These are phyloP conservation scores for Camellia sinensis DNA, from an alignment of 148 eudicot genomes.

Conservation along the genomic window DNA sequence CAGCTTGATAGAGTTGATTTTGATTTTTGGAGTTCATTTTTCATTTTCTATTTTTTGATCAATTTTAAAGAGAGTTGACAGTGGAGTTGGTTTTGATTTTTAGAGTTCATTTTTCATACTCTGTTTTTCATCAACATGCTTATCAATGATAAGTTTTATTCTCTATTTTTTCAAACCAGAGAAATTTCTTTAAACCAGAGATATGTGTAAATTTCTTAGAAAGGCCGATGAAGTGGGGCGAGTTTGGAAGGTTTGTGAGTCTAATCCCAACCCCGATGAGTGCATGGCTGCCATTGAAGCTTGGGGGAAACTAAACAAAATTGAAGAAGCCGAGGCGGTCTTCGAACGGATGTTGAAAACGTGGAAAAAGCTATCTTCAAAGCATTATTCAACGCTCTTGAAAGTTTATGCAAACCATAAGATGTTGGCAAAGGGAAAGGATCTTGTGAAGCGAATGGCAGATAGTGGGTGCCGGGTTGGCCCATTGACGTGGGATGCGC, in stretches of 20 bases:
- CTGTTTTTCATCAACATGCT: too few relatives aligned
- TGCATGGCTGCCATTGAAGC: constrained; percentile 66
- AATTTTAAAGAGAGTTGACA: too few relatives aligned
- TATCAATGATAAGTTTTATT: too few relatives aligned
- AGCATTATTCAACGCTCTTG: constrained; percentile 48
- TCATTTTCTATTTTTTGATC: too few relatives aligned
- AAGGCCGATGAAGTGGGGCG: constrained; percentile 65
- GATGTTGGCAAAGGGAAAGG: constrained; percentile 73
- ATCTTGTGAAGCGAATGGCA: constrained; percentile 67
- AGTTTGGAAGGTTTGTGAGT: constrained; percentile 57
- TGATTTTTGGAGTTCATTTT: too few relatives aligned
- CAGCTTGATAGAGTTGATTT: too few relatives aligned
- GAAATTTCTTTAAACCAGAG: too few relatives aligned
- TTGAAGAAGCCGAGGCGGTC: constrained; percentile 67
- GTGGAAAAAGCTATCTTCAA: constrained; percentile 34
- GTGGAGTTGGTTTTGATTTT: too few relatives aligned
- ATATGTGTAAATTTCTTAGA: too few relatives aligned
- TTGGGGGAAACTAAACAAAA: constrained; percentile 68
- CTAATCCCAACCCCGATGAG: constrained; percentile 39
- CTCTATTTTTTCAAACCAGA: too few relatives aligned
- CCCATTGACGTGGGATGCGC: constrained; percentile 71
- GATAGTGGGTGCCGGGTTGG: constrained; percentile 58
- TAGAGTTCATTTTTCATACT: too few relatives aligned
- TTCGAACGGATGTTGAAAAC: constrained; percentile 42
- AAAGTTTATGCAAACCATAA: constrained; percentile 68